Base-by-base conservation (phyloP, 1,139 yeast genomes). In the Yamadazyma jaroonii region DNA sequence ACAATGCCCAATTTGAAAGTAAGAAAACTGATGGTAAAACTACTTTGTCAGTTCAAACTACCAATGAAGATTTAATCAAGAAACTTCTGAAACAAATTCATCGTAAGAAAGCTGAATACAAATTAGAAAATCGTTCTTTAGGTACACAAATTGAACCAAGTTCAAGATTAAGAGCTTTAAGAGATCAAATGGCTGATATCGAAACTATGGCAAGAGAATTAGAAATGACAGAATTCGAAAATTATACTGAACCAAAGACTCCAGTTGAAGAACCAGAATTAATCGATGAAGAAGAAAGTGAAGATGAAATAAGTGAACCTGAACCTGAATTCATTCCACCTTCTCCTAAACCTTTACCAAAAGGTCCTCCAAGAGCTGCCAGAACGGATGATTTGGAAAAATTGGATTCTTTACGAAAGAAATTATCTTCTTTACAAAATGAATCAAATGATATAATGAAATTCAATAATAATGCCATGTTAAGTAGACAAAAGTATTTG, bases 181-280 rank as follows among this genome's bases (percentile, higher is more conserved):
- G 96, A 42, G 88, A 83, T 49, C 80, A 84, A 55, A 86, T 89
- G 95, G 96, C 87, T 39, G 83, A 79, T 44, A 72, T 92, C 37
- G 96, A 88, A 52, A 74, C 77, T 38, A 83, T 83, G 68, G 97
- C 97, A 0, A 70, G 96, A 45, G 88, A 84, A 54, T 72, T 90
- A 46, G 97, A 90, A 58, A 82, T 81, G 79, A 83, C 88, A 15
- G 90, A 88, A 48, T 88, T 88, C 52, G 82, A 70, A 42, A 65
- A 60, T 14, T 68, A 67, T 46, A 56, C n/a, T 9, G 32, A 50
- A 28, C 40, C 39, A 13, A 49, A 47, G 21, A 47, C 39, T 24
- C 45, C 34, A n/a, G 44, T 40, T 8, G 38, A 45, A 9, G 49
- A 42, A 24, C 42, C 49, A 5, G 52, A 48, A 29, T 49, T 62